Conservation (phyloP, 1,284 basidiomycete genomes). For the Microbotryum saponariae region DNA sequence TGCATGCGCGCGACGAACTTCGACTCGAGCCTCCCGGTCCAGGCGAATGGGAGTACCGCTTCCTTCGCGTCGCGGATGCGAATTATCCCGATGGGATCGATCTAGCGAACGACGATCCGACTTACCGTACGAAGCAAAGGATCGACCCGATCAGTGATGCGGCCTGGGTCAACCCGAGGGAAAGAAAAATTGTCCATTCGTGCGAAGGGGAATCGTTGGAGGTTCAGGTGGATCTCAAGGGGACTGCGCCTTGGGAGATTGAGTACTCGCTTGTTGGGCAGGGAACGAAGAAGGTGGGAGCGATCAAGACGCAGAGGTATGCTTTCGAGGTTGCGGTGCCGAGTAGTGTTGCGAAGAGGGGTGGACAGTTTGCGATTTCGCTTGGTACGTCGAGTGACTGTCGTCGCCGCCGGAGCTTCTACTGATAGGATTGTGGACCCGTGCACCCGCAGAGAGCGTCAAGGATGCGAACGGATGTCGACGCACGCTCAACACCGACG, state of each 20-base stretch:
- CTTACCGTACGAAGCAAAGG: conserved; percentile 61
- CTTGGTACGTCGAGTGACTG: conserved; percentile 12
- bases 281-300: conserved; percentile 38
- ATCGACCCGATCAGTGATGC: conserved; percentile 81
- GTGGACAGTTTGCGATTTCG: conserved; percentile 66
- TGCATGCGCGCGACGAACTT: conserved; percentile 69
- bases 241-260: conserved; percentile 78
- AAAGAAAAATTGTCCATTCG: conserved; percentile 44
- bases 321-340: conserved; percentile 41
- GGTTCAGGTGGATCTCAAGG: conserved; percentile 68
- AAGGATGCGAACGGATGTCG: conserved; percentile 78
- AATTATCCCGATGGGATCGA: conserved; percentile 63
- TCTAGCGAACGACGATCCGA: conserved; percentile 48
- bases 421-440: too few relatives aligned
- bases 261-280: conserved; percentile 69
- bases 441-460: conserved; percentile 21
- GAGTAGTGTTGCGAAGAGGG: conserved; percentile 52
- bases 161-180: conserved; percentile 52
- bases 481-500: conserved; percentile 59
- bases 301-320: conserved; percentile 36
- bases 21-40: conserved; percentile 76
- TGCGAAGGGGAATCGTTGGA: conserved; percentile 67
- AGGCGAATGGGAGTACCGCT: conserved; percentile 81
- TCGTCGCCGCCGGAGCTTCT: not conserved
- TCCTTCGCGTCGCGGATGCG: conserved; percentile 69